Percentiles rank a stretch among this genome's conserved stretches.
phyloP scores from a whole-genome alignment of 108 stramenopile genomes.

The Mayamaea pseudoterrestris region DNA sequence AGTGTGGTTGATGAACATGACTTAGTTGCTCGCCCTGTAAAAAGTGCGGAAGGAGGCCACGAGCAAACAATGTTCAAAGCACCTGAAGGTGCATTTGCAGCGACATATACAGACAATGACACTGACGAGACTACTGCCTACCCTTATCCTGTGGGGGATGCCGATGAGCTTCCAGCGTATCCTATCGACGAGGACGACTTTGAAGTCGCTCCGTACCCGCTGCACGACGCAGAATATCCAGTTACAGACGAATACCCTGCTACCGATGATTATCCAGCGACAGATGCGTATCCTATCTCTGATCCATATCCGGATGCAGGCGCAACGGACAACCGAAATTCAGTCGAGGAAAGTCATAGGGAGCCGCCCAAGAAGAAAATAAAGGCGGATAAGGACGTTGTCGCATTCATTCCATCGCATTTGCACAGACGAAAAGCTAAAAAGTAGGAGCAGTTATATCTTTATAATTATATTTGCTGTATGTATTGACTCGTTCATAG shows the following conservation, averaged over 20 bases:
- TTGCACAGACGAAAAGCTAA: too few relatives aligned
- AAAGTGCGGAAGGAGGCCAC: too few relatives aligned
- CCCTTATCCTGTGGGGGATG: neutral
- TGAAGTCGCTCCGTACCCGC: slow-evolving; percentile 6
- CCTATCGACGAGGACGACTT: slow-evolving; percentile 14
- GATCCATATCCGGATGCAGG: slow-evolving; percentile 14
- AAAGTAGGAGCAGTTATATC: too few relatives aligned
- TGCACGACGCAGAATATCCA: slow-evolving; percentile 9
- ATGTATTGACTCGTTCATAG: too few relatives aligned
- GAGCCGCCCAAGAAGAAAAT: slow-evolving; percentile 22
- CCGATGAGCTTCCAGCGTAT: slow-evolving; percentile 8
- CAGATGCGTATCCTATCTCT: slow-evolving; percentile 6
- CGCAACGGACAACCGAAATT: neutral
- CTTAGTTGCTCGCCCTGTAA: too few relatives aligned
- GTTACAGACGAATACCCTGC: slow-evolving; percentile 22
- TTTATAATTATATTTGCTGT: too few relatives aligned
- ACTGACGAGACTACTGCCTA: too few relatives aligned
- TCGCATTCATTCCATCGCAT: slow-evolving; percentile 62
- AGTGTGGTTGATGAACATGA: too few relatives aligned
- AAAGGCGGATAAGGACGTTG: slow-evolving; percentile 59
- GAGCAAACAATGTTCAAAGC: too few relatives aligned
- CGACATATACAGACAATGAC: too few relatives aligned
- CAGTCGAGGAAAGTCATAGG: slow-evolving; percentile 5
- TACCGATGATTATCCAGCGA: slow-evolving; percentile 8
- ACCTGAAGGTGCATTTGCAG: too few relatives aligned